Base-by-base conservation (phyloP, 352 stramenopile genomes). In the Globisporangium irregulare region DNA sequence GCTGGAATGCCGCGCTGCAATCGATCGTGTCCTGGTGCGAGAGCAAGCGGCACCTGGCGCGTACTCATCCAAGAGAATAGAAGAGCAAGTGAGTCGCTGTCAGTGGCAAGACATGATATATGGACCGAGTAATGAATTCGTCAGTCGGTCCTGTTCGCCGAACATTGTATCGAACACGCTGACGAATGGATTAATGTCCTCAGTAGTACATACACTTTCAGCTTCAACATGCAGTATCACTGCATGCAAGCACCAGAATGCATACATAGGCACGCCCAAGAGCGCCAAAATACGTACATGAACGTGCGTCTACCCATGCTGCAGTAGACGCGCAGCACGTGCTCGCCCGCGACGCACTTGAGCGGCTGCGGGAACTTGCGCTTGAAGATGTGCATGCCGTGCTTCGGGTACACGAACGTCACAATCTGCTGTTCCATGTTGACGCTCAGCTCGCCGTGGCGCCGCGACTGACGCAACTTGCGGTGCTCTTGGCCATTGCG, bases 331-430 rank as follows among this genome's bases (percentile, higher is more conserved):
- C 78, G 81, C 59, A 87, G 61, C 38, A 86, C 63, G 48, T 73
- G 74, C 59, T 70, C 72, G 29, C 78, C 72, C 8, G 78, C 38
- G 60, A 88, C 62, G 54, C 73, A 84, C 69, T 80, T 82, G n/a
- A 75, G 68, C 36, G 81, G 81, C 72, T 88, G 81, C 50, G 77
- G 71, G 65, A 88, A 87, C 54, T 64, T 82, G 66, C 81, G 68
- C 62, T 71, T 66, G 67, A 82, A 88, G 55, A 85, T 61, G 7
- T 69, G 56, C 10, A 63, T 68, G 15, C 58, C 63, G 22, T 82
- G 59, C 10, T 71, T 73, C 34, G 79, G 79, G 65, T 87, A 87
- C 62, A 80, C 69, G 50, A 87, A 70, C 63, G 75, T 69, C 59
- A 70, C 77, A 29, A 70, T 83, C 67, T 87, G 79, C 20, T 67